A percentile compares a stretch with the other conserved stretches of the same genome.
Evolutionary conservation across 768 basidiomycete genomes (phyloP).

Genomic region (Gloeopeniophorella convolvens): DNA sequence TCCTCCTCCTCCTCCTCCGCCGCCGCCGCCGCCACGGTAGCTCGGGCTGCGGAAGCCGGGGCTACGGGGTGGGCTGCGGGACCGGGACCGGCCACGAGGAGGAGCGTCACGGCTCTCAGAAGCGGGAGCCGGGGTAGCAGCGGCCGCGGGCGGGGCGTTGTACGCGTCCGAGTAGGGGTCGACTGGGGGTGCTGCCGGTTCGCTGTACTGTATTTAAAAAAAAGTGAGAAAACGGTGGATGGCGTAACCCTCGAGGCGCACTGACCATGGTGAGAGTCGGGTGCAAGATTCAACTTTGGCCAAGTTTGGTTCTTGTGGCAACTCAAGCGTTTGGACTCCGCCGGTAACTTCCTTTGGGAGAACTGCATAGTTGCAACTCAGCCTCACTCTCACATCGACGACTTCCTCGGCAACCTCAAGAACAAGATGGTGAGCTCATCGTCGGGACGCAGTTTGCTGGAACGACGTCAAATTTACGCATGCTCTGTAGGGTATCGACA

Average conservation of each 20-base stretch:
- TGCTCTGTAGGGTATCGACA: slow-evolving; percentile 80
- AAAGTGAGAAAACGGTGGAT: slow-evolving; percentile 13
- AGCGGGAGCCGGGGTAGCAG: slow-evolving; percentile 33
- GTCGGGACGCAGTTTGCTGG: slow-evolving; percentile 29
- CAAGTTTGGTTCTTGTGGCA: slow-evolving; percentile 23
- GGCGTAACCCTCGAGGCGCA: slow-evolving; percentile 21
- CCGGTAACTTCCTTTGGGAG: slow-evolving; percentile 32
- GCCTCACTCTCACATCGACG: slow-evolving; percentile 37
- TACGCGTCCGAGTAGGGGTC: slow-evolving; percentile 84
- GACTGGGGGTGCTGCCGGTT: slow-evolving; percentile 48
- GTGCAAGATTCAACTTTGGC: slow-evolving; percentile 24
- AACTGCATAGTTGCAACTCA: slow-evolving; percentile 60
- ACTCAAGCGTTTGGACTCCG: slow-evolving; percentile 23
- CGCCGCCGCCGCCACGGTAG: too few relatives aligned
- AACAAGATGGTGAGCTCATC: slow-evolving; percentile 76
- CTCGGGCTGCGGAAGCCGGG: slow-evolving; percentile 56
- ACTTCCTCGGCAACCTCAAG: slow-evolving; percentile 31
- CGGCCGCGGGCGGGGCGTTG: slow-evolving; percentile 52
- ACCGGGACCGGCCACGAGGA: slow-evolving; percentile 63
- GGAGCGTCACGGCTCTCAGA: slow-evolving; percentile 52
- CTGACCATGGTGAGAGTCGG: slow-evolving; percentile 64
- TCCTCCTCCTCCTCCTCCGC: too few relatives aligned
- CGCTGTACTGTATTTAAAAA: slow-evolving; percentile 62
- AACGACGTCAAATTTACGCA: background rate
- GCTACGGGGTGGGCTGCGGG: slow-evolving; percentile 56